Conservation (phyloP, 1,139 yeast species). For the Ogataea hybrid region DNA sequence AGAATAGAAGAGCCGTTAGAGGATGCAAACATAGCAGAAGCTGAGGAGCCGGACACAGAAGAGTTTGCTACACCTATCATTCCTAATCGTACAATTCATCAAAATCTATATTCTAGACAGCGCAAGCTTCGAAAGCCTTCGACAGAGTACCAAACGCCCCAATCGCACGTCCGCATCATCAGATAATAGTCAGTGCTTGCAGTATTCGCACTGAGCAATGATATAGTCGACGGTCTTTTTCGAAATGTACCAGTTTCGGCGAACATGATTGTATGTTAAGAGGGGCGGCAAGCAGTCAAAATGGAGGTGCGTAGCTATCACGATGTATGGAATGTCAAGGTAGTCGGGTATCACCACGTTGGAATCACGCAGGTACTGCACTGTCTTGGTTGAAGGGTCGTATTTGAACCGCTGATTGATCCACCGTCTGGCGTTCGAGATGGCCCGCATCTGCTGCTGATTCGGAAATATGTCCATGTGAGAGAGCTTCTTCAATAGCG, state of each 20-base stretch:
- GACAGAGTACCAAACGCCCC: conserved; percentile 21
- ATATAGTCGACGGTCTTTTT: conserved; percentile 26
- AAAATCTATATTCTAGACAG: conserved; percentile 10
- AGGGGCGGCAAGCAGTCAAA: conserved; percentile 21
- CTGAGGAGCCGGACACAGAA: conserved; percentile 11
- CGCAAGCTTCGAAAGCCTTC: conserved; percentile 16
- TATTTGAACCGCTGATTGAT: conserved; percentile 30
- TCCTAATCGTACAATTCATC: conserved; percentile 20
- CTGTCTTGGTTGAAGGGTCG: conserved; percentile 18
- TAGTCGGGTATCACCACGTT: conserved; percentile 30
- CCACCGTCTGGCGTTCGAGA: conserved; percentile 32
- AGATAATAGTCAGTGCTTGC: conserved; percentile 12
- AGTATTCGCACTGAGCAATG: conserved; percentile 12
- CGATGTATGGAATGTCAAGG: conserved; percentile 28
- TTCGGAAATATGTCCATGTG: conserved; percentile 24
- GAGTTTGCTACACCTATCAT: conserved; percentile 25
- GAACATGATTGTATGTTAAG: conserved; percentile 27
- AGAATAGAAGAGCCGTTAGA: background rate
- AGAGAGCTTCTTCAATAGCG: conserved; percentile 24
- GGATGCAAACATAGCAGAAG: background rate
- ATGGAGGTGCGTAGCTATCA: conserved; percentile 29
- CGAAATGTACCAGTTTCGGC: conserved; percentile 30
- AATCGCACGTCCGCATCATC: conserved; percentile 24
- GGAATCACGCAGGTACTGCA: conserved; percentile 27
- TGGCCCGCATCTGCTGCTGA: conserved; percentile 29